A percentile compares a stretch with the other conserved stretches of the same genome.
phyloP scores from a whole-genome alignment of 257 asterid species.

The Asclepias syriaca region DNA sequence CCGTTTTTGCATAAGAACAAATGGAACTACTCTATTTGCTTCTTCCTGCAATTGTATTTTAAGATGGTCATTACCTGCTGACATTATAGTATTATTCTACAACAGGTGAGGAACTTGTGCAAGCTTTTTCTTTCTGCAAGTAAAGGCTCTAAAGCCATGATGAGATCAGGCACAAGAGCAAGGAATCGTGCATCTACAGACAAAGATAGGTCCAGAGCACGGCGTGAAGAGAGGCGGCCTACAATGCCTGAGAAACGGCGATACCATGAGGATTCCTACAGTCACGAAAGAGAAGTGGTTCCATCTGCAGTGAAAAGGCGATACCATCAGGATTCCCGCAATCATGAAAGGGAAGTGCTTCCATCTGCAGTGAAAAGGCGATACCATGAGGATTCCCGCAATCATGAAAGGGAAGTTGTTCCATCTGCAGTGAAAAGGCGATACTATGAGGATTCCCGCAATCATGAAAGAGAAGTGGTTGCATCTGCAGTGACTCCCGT shows the following conservation, averaged over 20 bases:
- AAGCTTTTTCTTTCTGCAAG: slow-evolving; percentile 45
- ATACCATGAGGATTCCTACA: neutral
- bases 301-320: slow-evolving; percentile 17
- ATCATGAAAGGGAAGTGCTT: neutral
- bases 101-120: slow-evolving; percentile 71
- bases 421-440: no score
- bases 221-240: slow-evolving; percentile 29
- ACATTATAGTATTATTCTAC: slow-evolving; percentile 15
- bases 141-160: slow-evolving; percentile 26
- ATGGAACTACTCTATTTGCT: neutral
- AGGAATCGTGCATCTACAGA: slow-evolving; percentile 21
- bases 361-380: slow-evolving; percentile 17
- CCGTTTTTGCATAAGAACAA: neutral
- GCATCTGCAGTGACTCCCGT: slow-evolving; percentile 20
- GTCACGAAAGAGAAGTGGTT: neutral
- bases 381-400: neutral
- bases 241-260: slow-evolving; percentile 28
- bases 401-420: slow-evolving; percentile 21
- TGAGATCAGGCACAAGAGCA: slow-evolving; percentile 22
- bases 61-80: neutral
- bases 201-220: slow-evolving; percentile 9
- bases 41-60: neutral
- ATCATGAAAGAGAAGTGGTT: slow-evolving; percentile 1
- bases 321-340: neutral
- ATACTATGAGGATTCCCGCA: neutral